phyloP scores from a whole-genome alignment of 140 eudicot species.

The Ambrosia hybrid region DNA sequence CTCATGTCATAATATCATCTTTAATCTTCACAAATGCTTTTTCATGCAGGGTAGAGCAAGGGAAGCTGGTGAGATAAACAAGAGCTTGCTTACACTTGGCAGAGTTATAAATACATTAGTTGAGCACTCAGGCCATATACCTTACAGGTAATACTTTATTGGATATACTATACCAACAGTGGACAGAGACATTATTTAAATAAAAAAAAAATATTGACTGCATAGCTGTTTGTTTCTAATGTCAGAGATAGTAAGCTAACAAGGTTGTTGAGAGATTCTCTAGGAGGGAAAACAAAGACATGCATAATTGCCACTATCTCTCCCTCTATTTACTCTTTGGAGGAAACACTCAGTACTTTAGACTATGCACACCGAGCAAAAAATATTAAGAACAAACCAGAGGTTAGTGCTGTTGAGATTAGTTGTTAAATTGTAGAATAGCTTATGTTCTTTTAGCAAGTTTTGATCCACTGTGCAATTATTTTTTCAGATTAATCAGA shows the following conservation, averaged over 20 bases:
- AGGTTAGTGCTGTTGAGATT: slow-evolving; percentile 45
- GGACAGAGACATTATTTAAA: background rate
- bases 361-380: slow-evolving; percentile 89
- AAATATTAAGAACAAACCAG: slow-evolving; percentile 85
- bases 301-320: slow-evolving; percentile 84
- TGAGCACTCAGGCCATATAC: slow-evolving; percentile 83
- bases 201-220: background rate
- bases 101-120: slow-evolving; percentile 77
- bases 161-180: slow-evolving; percentile 7
- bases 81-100: slow-evolving; percentile 85
- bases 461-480: slow-evolving; percentile 2
- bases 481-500: slow-evolving; percentile 74
- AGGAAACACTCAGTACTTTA: slow-evolving; percentile 77
- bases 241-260: slow-evolving; percentile 77
- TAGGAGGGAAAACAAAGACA: slow-evolving; percentile 89
- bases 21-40: background rate
- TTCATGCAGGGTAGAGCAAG: slow-evolving; percentile 49
- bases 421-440: slow-evolving; percentile 8
- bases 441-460: background rate
- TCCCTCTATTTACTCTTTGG: slow-evolving; percentile 69
- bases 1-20: background rate
- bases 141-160: slow-evolving; percentile 53
- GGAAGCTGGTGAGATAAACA: slow-evolving; percentile 43
- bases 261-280: slow-evolving; percentile 75
- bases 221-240: slow-evolving; percentile 15